These are phyloP conservation scores for Capronia coronata DNA, from an alignment of 2,329 filamentous ascomycete genomes.

Conservation along the genomic window DNA sequence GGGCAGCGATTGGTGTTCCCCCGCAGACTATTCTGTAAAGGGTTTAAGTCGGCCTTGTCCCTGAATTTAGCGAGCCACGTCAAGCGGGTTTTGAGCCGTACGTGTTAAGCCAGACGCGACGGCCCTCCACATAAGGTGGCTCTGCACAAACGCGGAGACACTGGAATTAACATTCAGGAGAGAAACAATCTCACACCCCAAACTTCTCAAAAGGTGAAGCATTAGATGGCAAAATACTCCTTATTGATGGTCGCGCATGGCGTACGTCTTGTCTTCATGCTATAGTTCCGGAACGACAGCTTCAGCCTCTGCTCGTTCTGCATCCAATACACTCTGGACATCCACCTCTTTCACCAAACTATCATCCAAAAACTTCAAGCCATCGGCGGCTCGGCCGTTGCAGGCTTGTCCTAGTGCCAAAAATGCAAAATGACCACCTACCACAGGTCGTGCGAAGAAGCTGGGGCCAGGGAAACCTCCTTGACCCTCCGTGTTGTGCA, in stretches of 20 bases:
- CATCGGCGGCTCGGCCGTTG: constrained; percentile 58
- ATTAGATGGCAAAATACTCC: no score
- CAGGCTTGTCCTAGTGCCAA: constrained; percentile 75
- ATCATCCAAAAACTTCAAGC: constrained; percentile 46
- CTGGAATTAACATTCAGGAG: no score
- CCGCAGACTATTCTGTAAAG: neutral
- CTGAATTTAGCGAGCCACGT: neutral
- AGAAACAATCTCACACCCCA: no score
- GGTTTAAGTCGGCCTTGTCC: neutral
- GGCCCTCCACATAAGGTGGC: no score
- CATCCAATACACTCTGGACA: constrained; percentile 19
- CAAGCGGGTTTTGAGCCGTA: neutral
- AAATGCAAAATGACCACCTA: constrained; percentile 80
- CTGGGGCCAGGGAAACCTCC: constrained; percentile 67
- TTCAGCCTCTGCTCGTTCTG: constrained; percentile 17
- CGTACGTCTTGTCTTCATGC: neutral
- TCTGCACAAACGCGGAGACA: no score
- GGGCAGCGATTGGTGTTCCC: neutral
- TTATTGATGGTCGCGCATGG: no score
- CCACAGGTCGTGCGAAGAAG: constrained; percentile 77
- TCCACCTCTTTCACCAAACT: constrained; percentile 24
- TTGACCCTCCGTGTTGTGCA: constrained; percentile 69
- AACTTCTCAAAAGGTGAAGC: no score
- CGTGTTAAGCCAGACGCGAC: no score
- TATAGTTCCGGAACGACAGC: constrained; percentile 2